These are phyloP conservation scores for Ceratocystis smalleyi DNA, from an alignment of 2,329 filamentous ascomycete species.

Conservation along the genomic window DNA sequence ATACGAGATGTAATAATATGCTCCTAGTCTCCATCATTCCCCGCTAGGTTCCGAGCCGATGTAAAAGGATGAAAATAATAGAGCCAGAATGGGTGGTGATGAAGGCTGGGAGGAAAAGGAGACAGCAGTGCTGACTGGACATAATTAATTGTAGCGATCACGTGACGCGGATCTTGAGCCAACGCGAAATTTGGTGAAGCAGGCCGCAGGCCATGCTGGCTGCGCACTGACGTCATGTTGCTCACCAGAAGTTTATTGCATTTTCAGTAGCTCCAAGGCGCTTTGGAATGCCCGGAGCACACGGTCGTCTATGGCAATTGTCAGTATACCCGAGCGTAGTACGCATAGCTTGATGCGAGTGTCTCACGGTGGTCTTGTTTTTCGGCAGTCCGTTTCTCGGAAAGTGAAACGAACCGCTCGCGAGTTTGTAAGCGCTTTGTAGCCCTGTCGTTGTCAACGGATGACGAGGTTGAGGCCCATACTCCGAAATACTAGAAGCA, in stretches of 20 bases:
- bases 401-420: constrained; percentile 56
- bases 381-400: constrained; percentile 54
- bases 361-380: constrained; percentile 68
- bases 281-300: constrained; percentile 49
- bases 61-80: neutral
- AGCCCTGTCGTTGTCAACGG: constrained; percentile 61
- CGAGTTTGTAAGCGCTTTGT: constrained; percentile 69
- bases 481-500: constrained; percentile 52
- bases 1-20: neutral
- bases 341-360: neutral
- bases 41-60: neutral
- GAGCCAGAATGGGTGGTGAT: neutral
- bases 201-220: neutral
- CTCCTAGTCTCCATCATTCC: neutral
- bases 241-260: constrained; percentile 2
- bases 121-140: neutral
- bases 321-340: neutral
- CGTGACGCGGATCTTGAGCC: too few species aligned
- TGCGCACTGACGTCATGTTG: neutral
- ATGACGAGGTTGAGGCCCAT: constrained; percentile 60
- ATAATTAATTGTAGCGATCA: too few species aligned
- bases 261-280: constrained; percentile 39
- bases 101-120: neutral
- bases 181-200: neutral
- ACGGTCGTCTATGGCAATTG: constrained; percentile 24